Evolutionary conservation across 2,329 filamentous ascomycete genomes (phyloP).

Genomic region (Pseudocercospora macadamiae): DNA sequence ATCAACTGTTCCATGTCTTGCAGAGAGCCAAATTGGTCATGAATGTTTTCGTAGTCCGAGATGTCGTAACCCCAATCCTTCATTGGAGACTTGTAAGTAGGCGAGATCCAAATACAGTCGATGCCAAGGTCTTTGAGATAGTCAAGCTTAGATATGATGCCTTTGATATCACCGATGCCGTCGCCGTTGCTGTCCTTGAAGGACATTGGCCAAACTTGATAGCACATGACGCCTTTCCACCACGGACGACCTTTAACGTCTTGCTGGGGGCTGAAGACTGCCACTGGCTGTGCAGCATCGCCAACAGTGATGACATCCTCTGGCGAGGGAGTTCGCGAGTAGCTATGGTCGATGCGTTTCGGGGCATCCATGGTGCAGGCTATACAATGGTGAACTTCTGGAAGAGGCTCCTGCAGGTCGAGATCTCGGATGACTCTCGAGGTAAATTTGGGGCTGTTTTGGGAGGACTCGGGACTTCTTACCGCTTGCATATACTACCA

Average conservation of each 20-base stretch:
- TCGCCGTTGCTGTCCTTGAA: slow-evolving; percentile 58
- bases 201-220: slow-evolving; percentile 50
- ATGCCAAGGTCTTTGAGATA: slow-evolving; percentile 65
- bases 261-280: not conserved
- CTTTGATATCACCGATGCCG: slow-evolving; percentile 64
- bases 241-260: slow-evolving; percentile 34
- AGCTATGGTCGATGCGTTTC: not conserved
- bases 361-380: not conserved
- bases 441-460: too few species aligned
- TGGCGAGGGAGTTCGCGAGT: not conserved
- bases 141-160: slow-evolving; percentile 62
- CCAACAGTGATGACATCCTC: not conserved
- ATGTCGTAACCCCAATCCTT: slow-evolving; percentile 72
- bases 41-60: slow-evolving; percentile 67
- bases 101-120: slow-evolving; percentile 69
- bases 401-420: not conserved
- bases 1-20: slow-evolving; percentile 67
- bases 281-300: not conserved
- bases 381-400: not conserved
- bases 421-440: too few species aligned
- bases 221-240: slow-evolving; percentile 52
- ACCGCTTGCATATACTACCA: not conserved
- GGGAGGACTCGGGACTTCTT: too few species aligned
- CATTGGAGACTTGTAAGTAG: slow-evolving; percentile 64
- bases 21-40: slow-evolving; percentile 68